Conservation (phyloP, 257 asterid species). For the Przewalskia tangutica region DNA sequence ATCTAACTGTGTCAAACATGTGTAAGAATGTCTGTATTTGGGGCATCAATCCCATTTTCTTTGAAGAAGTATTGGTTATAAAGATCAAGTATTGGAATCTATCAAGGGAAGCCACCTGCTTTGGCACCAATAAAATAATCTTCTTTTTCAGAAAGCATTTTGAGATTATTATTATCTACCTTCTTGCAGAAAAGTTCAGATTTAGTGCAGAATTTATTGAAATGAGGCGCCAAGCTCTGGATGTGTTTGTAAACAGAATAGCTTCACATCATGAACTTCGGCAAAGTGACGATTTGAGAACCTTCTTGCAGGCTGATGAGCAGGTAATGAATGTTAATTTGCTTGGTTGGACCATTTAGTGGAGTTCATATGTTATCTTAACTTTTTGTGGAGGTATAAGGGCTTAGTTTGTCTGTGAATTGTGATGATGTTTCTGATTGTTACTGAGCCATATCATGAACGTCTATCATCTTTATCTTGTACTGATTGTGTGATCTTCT, state of each 20-base stretch:
- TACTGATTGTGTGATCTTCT: neutral
- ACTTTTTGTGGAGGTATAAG: neutral
- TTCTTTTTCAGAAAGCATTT: neutral
- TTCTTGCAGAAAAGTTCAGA: constrained; percentile 69
- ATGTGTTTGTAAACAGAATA: constrained; percentile 76
- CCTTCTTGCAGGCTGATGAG: constrained; percentile 88
- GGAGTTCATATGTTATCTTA: neutral
- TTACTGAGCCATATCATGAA: neutral
- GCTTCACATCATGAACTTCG: constrained; percentile 83
- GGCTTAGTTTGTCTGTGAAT: neutral
- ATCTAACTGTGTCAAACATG: neutral
- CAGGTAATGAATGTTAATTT: constrained; percentile 40
- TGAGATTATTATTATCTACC: constrained; percentile 14
- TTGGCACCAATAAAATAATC: neutral
- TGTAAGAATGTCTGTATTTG: neutral
- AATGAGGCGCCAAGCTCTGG: constrained; percentile 93
- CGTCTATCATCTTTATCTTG: neutral
- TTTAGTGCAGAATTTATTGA: constrained; percentile 93
- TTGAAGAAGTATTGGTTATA: neutral
- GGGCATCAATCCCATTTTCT: neutral
- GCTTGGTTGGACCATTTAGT: neutral
- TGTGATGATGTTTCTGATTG: neutral
- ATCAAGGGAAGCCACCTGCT: neutral
- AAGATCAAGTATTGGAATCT: neutral
- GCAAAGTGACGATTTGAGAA: constrained; percentile 83